Evolutionary conservation across 805 yeast species (phyloP).

Genomic region (Naumovozyma castellii): DNA sequence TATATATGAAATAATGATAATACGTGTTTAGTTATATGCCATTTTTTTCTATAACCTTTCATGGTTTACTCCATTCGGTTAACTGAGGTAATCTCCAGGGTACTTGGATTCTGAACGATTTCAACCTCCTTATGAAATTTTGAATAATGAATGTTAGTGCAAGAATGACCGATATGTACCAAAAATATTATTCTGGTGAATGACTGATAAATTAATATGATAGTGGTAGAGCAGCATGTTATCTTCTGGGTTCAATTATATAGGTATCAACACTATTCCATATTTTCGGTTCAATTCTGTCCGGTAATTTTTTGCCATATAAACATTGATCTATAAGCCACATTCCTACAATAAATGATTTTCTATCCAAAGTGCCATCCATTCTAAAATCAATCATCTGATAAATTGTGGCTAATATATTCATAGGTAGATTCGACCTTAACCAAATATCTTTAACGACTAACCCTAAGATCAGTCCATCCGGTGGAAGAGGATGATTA

Average conservation of each 20-base stretch:
- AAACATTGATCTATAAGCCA: constrained; percentile 96
- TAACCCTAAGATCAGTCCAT: constrained; percentile 30
- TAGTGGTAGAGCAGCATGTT: too few species aligned
- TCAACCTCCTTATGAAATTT: too few species aligned
- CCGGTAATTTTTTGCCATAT: constrained; percentile 85
- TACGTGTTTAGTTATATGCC: background rate
- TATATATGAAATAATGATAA: background rate
- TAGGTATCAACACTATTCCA: constrained; percentile 66
- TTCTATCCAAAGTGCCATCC: constrained; percentile 70
- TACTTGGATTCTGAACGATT: too few species aligned
- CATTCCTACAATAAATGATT: constrained; percentile 89
- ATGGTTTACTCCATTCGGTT: too few species aligned
- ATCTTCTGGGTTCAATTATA: constrained; percentile 4
- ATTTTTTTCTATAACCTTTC: too few species aligned
- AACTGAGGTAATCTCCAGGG: too few species aligned
- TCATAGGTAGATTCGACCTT: constrained; percentile 62
- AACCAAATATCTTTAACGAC: constrained; percentile 76
- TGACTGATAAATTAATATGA: too few species aligned
- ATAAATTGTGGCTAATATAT: constrained; percentile 55
- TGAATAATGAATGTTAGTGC: too few species aligned
- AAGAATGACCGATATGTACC: too few species aligned
- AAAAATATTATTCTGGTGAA: too few species aligned
- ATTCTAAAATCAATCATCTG: constrained; percentile 53
- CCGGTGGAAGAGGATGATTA: constrained; percentile 14
- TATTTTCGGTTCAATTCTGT: constrained; percentile 50